These are phyloP conservation scores for Arabidopsis hybrid DNA, from an alignment of 441 rosid species.

Conservation along the genomic window DNA sequence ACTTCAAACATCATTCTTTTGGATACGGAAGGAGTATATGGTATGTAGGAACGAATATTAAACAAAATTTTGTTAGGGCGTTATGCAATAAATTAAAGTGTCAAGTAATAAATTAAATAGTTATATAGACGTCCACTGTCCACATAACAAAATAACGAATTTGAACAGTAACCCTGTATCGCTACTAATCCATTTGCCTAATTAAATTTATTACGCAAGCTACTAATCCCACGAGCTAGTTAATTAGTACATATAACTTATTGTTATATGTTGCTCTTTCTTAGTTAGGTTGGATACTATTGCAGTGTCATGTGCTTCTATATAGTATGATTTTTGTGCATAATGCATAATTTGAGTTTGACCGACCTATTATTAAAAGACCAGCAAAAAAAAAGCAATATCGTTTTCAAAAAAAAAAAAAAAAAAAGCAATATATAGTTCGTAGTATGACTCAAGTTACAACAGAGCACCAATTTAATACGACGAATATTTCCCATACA, in stretches of 20 bases:
- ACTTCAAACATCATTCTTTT: too few relatives aligned
- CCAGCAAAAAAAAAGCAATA: neutral
- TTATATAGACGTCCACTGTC: neutral
- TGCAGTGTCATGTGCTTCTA: constrained; percentile 31
- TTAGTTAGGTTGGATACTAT: constrained; percentile 41
- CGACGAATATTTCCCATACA: constrained; percentile 33
- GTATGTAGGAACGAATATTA: neutral
- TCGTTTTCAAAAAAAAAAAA: too few relatives aligned
- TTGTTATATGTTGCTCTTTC: constrained; percentile 3
- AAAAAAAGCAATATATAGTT: neutral
- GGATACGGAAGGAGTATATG: too few relatives aligned
- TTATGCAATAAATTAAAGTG: too few relatives aligned
- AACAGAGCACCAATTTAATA: constrained; percentile 31
- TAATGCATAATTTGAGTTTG: constrained; percentile 3
- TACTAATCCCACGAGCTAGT: neutral
- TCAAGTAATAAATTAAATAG: too few relatives aligned
- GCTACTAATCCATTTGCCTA: neutral
- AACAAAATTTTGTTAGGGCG: neutral
- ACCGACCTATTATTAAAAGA: constrained; percentile 13
- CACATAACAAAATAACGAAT: neutral
- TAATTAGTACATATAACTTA: neutral
- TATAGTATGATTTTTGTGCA: constrained; percentile 3
- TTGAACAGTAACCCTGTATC: too few relatives aligned
- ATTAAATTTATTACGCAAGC: neutral
- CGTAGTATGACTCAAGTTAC: constrained; percentile 13